Conservation (phyloP, 2,329 filamentous ascomycete species). For the Lithohypha guttulata region DNA sequence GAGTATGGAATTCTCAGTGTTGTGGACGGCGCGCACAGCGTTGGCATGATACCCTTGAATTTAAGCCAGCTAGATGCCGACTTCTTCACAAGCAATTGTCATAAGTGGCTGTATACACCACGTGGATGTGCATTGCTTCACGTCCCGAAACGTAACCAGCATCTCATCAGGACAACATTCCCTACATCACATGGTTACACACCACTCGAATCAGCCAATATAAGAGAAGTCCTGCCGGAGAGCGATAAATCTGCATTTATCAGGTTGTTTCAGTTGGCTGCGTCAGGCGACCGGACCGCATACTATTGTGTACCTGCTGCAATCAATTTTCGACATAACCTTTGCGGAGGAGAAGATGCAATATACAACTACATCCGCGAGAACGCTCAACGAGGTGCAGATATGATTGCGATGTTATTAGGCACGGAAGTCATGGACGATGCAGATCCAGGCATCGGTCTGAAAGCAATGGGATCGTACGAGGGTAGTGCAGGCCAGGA, state of each 20-base stretch:
- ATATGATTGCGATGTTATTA: conserved; percentile 49
- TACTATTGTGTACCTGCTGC: conserved; percentile 63
- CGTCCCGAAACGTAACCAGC: conserved; percentile 65
- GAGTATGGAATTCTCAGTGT: conserved; percentile 59
- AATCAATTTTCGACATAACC: conserved; percentile 56
- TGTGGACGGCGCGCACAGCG: conserved; percentile 74
- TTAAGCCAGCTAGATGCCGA: conserved; percentile 59
- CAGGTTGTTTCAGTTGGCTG: conserved; percentile 62
- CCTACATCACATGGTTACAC: conserved; percentile 73
- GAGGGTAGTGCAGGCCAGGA: conserved; percentile 16
- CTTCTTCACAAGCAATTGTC: conserved; percentile 77
- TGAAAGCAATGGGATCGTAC: conserved; percentile 21
- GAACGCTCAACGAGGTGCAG: conserved; percentile 55
- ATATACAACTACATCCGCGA: conserved; percentile 54
- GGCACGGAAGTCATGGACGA: conserved; percentile 61
- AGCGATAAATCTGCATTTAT: conserved; percentile 50
- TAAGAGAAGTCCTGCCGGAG: conserved; percentile 13
- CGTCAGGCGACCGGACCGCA: conserved; percentile 61
- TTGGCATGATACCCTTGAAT: conserved; percentile 68
- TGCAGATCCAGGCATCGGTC: conserved; percentile 23
- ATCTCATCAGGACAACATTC: conserved; percentile 59
- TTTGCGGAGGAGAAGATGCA: conserved; percentile 61
- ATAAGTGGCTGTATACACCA: conserved; percentile 82
- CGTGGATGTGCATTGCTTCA: conserved; percentile 73
- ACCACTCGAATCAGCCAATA: conserved; percentile 26